These are phyloP conservation scores for Coix lacrymajobi DNA, from an alignment of 176 grass and related monocot genomes.

Conservation along the genomic window DNA sequence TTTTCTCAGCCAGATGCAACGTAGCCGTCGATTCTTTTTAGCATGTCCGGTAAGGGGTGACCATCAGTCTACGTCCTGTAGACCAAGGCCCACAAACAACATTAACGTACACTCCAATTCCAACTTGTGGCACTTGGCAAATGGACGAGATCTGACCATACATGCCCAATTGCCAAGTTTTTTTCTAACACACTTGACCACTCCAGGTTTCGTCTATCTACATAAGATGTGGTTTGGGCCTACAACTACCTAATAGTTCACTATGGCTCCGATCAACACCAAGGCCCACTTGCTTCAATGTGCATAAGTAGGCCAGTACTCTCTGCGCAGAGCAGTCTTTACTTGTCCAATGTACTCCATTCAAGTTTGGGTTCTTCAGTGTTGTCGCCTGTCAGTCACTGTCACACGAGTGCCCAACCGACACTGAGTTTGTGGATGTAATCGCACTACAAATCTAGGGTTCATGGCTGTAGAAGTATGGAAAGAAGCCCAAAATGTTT, in stretches of 20 bases:
- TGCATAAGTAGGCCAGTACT: slow-evolving; percentile 12
- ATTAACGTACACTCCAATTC: slow-evolving; percentile 2
- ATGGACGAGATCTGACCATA: neutral
- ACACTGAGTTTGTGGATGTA: neutral
- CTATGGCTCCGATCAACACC: neutral
- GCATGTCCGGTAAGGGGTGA: slow-evolving; percentile 25
- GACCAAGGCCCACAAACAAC: neutral
- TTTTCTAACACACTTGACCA: neutral
- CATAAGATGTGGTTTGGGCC: neutral
- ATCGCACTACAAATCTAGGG: neutral
- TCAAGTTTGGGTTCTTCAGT: slow-evolving; percentile 11
- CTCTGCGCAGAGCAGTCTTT: slow-evolving; percentile 19
- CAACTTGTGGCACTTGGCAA: neutral
- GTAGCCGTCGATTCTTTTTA: slow-evolving; percentile 18
- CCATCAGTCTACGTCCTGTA: slow-evolving; percentile 28
- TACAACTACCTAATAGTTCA: neutral
- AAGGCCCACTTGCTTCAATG: slow-evolving; percentile 19
- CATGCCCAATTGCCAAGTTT: neutral
- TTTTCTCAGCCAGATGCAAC: slow-evolving; percentile 6
- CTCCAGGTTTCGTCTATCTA: neutral
- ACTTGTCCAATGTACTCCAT: slow-evolving; percentile 11
- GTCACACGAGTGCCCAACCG: neutral
- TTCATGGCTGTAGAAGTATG: neutral
- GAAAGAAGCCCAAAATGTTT: slow-evolving; percentile 4
- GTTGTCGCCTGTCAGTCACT: neutral